phyloP scores from a whole-genome alignment of 768 basidiomycete genomes.

The Russula brevipes region DNA sequence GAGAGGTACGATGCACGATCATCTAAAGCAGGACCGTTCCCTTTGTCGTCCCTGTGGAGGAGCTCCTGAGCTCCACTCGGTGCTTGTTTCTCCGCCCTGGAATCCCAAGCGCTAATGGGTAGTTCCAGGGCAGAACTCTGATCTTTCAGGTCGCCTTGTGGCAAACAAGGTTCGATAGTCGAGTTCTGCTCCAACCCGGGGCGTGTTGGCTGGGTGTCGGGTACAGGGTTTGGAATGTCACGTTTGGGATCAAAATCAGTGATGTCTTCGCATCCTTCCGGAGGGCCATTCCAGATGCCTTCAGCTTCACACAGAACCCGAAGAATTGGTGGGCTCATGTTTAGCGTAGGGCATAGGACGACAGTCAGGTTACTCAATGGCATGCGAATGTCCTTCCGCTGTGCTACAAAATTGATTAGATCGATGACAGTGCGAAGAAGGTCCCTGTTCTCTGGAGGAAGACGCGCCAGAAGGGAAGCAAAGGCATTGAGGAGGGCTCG shows the following conservation, averaged over 20 bases:
- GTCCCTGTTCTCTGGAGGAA: slow-evolving; percentile 80
- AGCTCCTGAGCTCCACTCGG: neutral
- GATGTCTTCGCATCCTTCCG: slow-evolving; percentile 22
- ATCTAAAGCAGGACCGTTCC: neutral
- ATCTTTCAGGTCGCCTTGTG: slow-evolving; percentile 5
- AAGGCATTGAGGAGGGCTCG: slow-evolving; percentile 52
- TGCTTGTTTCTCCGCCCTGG: neutral
- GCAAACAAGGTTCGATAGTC: neutral
- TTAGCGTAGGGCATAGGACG: slow-evolving; percentile 83
- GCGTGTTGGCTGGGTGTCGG: neutral
- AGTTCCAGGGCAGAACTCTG: slow-evolving; percentile 8
- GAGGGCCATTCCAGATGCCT: slow-evolving; percentile 52
- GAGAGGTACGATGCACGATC: slow-evolving; percentile 20
- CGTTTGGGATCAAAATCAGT: neutral
- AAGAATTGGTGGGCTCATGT: slow-evolving; percentile 69
- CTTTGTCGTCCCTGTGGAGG: neutral
- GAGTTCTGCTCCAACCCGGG: slow-evolving; percentile 4
- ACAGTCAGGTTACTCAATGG: slow-evolving; percentile 82
- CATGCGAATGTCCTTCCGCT: slow-evolving; percentile 80
- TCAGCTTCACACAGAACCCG: slow-evolving; percentile 68
- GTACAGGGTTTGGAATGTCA: slow-evolving; percentile 2
- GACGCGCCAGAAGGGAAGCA: slow-evolving; percentile 53
- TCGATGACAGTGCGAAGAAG: slow-evolving; percentile 78
- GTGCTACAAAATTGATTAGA: slow-evolving; percentile 71
- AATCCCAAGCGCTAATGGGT: neutral